phyloP scores from a whole-genome alignment of 345 rosid genomes.

The Lumnitzera littorea region DNA sequence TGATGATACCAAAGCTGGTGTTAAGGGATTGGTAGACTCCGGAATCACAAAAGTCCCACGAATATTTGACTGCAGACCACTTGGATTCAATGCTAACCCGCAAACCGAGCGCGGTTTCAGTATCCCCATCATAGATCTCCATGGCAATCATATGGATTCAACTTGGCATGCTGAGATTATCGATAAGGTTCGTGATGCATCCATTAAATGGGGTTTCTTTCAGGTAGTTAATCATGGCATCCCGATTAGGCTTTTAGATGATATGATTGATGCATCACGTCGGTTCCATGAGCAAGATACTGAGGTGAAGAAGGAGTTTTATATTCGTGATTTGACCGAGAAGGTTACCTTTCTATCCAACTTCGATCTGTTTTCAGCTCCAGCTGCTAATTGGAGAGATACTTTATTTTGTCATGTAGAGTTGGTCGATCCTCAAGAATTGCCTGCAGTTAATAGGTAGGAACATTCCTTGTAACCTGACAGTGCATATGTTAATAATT shows the following conservation, averaged over 20 bases:
- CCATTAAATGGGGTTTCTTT: constrained; percentile 20
- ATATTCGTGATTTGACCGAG: constrained; percentile 8
- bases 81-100: background rate
- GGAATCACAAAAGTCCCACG: constrained; percentile 8
- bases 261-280: constrained; percentile 9
- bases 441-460: constrained; percentile 18
- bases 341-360: constrained; percentile 7
- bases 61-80: background rate
- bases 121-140: constrained; percentile 12
- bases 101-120: no score
- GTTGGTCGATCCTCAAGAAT: constrained; percentile 7
- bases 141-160: background rate
- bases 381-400: constrained; percentile 21
- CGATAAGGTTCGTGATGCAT: constrained; percentile 6
- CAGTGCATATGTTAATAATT: no score
- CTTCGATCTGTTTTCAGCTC: constrained; percentile 12
- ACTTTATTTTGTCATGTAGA: constrained; percentile 8
- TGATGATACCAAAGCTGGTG: constrained; percentile 4
- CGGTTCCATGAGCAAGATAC: constrained; percentile 15
- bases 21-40: constrained; percentile 6
- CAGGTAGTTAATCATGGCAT: constrained; percentile 21
- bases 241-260: constrained; percentile 2
- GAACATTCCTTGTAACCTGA: no score
- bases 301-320: constrained; percentile 16
- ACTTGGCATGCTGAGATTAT: background rate